These are phyloP conservation scores for Brasilioporus rufonigricans DNA, from an alignment of 768 basidiomycete genomes.

Conservation along the genomic window DNA sequence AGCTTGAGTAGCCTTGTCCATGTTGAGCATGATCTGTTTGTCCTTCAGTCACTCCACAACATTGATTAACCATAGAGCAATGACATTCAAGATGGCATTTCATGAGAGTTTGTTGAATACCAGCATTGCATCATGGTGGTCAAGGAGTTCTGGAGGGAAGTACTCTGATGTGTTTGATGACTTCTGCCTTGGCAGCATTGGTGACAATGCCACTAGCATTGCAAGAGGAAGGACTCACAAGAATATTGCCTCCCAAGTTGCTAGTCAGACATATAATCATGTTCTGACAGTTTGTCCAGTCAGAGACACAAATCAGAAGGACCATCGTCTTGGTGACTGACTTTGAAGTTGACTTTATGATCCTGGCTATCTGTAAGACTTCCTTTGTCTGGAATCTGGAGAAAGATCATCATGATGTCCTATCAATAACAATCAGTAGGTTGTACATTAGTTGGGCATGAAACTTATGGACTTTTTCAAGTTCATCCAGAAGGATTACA, in stretches of 20 bases:
- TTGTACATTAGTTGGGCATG: not conserved
- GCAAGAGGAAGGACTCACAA: conserved; percentile 65
- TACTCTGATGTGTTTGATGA: conserved; percentile 73
- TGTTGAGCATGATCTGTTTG: conserved; percentile 68
- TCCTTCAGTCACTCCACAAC: conserved; percentile 63
- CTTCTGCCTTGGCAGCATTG: conserved; percentile 56
- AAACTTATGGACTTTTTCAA: conserved; percentile 71
- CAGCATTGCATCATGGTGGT: conserved; percentile 81
- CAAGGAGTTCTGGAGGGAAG: conserved; percentile 89
- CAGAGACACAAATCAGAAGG: not conserved
- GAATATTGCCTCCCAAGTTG: conserved; percentile 80
- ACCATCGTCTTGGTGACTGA: conserved; percentile 15
- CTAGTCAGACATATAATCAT: conserved; percentile 90
- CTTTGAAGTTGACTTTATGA: conserved; percentile 89
- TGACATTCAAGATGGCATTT: conserved; percentile 70
- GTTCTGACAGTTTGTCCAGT: conserved; percentile 46
- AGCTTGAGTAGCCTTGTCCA: conserved; percentile 55
- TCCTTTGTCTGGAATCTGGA: conserved; percentile 92
- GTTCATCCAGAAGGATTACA: conserved; percentile 65
- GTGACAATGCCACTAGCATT: conserved; percentile 62
- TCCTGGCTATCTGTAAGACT: conserved; percentile 89
- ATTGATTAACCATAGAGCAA: conserved; percentile 71
- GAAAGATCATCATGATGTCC: conserved; percentile 87
- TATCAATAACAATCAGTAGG: conserved; percentile 17
- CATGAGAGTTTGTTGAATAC: conserved; percentile 90